Percentiles rank a stretch among this genome's conserved stretches.
These are phyloP conservation scores for Sphagnum tenellum DNA, from an alignment of 225 moss, liverwort and hornwort species.

Conservation along the genomic window DNA sequence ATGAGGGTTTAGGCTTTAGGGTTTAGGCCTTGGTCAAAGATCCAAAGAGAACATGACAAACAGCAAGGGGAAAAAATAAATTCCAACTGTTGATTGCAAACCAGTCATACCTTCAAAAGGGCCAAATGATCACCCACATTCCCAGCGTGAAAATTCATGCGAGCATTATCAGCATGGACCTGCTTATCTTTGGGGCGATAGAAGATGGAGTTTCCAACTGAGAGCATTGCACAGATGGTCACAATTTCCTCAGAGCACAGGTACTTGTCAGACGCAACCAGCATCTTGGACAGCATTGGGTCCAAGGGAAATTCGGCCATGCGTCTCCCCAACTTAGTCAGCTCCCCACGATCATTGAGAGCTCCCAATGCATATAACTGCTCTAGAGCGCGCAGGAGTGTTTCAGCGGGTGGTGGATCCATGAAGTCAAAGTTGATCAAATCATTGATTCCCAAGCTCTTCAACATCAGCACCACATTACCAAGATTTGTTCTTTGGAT, in stretches of 20 bases:
- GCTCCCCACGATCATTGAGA: slow-evolving; percentile 79
- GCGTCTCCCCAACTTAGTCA: slow-evolving; percentile 81
- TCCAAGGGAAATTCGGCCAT: slow-evolving; percentile 98
- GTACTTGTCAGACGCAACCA: slow-evolving; percentile 81
- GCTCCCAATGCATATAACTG: slow-evolving; percentile 91
- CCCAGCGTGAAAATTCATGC: slow-evolving; percentile 95
- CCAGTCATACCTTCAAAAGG: slow-evolving; percentile 50
- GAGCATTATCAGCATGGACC: slow-evolving; percentile 97
- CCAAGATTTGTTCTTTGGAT: slow-evolving; percentile 84
- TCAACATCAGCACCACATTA: slow-evolving; percentile 87
- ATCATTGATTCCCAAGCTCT: slow-evolving; percentile 85
- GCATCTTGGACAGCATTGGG: slow-evolving; percentile 94
- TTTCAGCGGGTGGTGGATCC: slow-evolving; percentile 76
- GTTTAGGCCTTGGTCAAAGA: too few relatives aligned
- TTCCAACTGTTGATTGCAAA: too few relatives aligned
- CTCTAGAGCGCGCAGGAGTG: slow-evolving; percentile 76
- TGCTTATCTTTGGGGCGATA: slow-evolving; percentile 97
- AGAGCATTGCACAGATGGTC: slow-evolving; percentile 85
- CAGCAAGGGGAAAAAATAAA: too few relatives aligned
- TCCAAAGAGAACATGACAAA: too few relatives aligned
- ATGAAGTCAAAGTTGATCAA: slow-evolving; percentile 79
- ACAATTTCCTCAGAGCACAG: slow-evolving; percentile 83
- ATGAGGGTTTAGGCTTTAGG: too few relatives aligned
- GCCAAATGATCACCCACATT: slow-evolving; percentile 97
- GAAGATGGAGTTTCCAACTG: slow-evolving; percentile 88